Percentiles rank a stretch among this genome's conserved stretches.
These are phyloP conservation scores for Platanthera guangdongensis DNA, from an alignment of 106 monocot genomes.

Conservation along the genomic window DNA sequence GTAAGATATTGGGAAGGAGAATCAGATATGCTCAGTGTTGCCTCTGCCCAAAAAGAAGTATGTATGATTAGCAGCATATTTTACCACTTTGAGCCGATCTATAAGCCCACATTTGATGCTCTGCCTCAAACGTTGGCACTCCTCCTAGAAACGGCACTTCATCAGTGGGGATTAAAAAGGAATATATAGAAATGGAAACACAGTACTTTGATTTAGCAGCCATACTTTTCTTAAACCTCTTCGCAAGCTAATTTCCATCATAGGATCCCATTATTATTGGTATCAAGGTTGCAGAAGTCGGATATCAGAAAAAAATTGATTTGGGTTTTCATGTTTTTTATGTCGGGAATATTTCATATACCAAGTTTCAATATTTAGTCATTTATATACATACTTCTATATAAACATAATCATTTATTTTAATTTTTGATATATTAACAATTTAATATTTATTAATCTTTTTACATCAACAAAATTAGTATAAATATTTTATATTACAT, in stretches of 20 bases:
- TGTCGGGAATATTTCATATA: no score
- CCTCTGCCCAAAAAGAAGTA: background rate
- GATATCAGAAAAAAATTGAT: no score
- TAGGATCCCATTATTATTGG: background rate
- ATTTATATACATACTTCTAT: no score
- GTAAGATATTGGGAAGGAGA: background rate
- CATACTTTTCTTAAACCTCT: background rate
- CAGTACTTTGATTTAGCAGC: background rate
- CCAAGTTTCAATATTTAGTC: no score
- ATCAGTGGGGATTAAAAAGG: background rate
- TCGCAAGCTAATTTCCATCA: background rate
- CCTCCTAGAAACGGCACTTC: slow-evolving; percentile 53
- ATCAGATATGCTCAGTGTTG: background rate
- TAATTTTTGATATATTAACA: no score
- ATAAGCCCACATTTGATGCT: slow-evolving; percentile 90
- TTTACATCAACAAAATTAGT: no score
- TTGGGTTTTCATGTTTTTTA: no score
- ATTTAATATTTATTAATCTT: no score
- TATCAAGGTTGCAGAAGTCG: background rate
- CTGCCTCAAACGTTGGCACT: slow-evolving; percentile 81
- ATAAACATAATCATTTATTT: no score
- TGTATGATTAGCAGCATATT: background rate
- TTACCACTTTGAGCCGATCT: slow-evolving; percentile 74
- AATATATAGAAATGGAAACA: background rate
- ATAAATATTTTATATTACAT: no score